A percentile compares a stretch with the other conserved stretches of the same genome.
These are phyloP conservation scores for Colletotrichum sp. DNA, from an alignment of 2,329 filamentous ascomycete species.

Conservation along the genomic window DNA sequence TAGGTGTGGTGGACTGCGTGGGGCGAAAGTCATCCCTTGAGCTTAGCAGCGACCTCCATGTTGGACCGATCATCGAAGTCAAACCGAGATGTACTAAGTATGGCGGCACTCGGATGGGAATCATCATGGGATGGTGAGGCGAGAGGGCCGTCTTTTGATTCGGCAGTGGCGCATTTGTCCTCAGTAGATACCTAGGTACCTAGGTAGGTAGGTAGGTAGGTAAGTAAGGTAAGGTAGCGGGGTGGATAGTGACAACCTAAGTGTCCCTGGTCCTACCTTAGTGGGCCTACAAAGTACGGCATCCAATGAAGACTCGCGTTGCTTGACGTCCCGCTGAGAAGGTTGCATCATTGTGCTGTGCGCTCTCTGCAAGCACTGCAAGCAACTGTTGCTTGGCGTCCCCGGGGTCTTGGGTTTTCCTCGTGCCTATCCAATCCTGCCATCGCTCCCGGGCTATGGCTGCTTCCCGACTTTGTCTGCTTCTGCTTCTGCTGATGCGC, in stretches of 20 bases:
- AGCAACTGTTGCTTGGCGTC: neutral
- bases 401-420: conserved; percentile 8
- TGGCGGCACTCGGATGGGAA: neutral
- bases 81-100: neutral
- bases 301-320: neutral
- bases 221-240: too few species aligned
- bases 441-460: conserved; percentile 7
- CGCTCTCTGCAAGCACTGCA: neutral
- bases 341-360: conserved; percentile 8
- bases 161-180: too few species aligned
- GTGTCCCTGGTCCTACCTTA: too few species aligned
- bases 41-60: neutral
- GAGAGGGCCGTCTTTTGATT: neutral
- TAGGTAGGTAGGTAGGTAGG: too few species aligned
- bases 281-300: too few species aligned
- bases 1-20: neutral
- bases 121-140: neutral
- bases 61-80: neutral
- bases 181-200: too few species aligned
- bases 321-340: neutral
- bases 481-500: neutral
- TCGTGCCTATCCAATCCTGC: conserved; percentile 8
- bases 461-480: neutral
- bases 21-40: neutral
- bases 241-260: too few species aligned